Conservation (phyloP, 2,329 filamentous ascomycete species). For the Aspergillus sp. region DNA sequence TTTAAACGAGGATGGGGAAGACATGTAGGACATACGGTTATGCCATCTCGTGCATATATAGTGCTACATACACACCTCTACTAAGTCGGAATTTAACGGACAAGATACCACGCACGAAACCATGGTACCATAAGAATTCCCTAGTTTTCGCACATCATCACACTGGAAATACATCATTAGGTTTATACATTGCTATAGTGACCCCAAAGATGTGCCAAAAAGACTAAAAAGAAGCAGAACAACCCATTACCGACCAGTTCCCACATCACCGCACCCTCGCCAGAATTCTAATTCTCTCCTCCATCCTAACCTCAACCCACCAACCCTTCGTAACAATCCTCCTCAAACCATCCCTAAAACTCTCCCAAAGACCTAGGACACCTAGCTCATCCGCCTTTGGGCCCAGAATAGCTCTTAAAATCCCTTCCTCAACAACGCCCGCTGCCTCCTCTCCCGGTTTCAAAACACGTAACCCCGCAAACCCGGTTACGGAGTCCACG, state of each 20-base stretch:
- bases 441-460: slow-evolving; percentile 39
- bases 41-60: neutral
- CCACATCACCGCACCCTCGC: slow-evolving; percentile 9
- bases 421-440: slow-evolving; percentile 32
- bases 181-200: neutral
- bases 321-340: slow-evolving; percentile 46
- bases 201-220: neutral
- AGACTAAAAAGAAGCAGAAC: neutral
- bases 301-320: slow-evolving; percentile 57
- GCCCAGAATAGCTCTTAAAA: slow-evolving; percentile 37
- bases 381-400: slow-evolving; percentile 11
- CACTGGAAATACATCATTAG: neutral
- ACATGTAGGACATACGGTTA: neutral
- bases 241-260: neutral
- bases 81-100: too few relatives aligned
- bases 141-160: neutral
- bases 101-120: too few relatives aligned
- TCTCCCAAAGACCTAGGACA: slow-evolving; percentile 29
- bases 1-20: neutral
- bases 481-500: slow-evolving; percentile 51
- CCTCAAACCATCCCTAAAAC: slow-evolving; percentile 25
- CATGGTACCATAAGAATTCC: neutral
- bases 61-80: too few relatives aligned
- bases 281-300: slow-evolving; percentile 55
- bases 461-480: slow-evolving; percentile 51